Evolutionary conservation across 2,329 filamentous ascomycete genomes (phyloP), one percentile per base, ranked within the genome.

Genomic region (Leptographium wingfieldii): DNA sequence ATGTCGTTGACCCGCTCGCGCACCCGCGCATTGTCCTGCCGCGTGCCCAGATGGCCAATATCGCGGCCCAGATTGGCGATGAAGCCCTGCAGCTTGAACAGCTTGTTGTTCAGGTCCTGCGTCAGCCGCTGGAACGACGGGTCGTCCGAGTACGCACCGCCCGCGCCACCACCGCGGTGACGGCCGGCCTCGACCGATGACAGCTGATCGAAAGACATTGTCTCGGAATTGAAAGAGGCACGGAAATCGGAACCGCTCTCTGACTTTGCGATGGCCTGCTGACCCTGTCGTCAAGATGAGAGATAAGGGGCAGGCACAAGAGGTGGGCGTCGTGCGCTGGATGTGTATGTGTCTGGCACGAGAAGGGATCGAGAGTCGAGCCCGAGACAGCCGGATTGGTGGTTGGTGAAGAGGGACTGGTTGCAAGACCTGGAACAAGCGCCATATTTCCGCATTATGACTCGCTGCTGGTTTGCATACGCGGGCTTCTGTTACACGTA

Each of bases 171-270:
- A 51, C 60, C 61, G 51, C 62, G 66, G 58, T 65, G 67, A 79
- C 75, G 80, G 80, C 87, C 79, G 66, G 92, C 85, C 77, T 97
- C 92, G 66, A 96, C 80, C 63, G 83, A 87, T 60, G 88, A 88
- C 64, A 94, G 81, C 67, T 90, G 88, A 71, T 96, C 88, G 75
- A 94, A 97, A 22, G 92, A 96, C 92, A 97, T 97, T 7, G 9
- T 9, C 11, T 16, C 49, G 49, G 49, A 5, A 4, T 4, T 5
- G 25, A 29, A 31, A 11, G 22, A 31, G 22, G 9, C 12, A 29
- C 22, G 11, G 48, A 49, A 49, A 49, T 7, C 16, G 22, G 5
- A 11, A 25, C 10, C 22, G 14, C 25, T 22, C 27, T 25, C 33
- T 35, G 35, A 10, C 35, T 38, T 11, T 7, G 31, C 40, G 40